These are phyloP conservation scores for Gorgonomyces haynaldii DNA, from an alignment of 192 early-diverging fungal genomes.

Conservation along the genomic window DNA sequence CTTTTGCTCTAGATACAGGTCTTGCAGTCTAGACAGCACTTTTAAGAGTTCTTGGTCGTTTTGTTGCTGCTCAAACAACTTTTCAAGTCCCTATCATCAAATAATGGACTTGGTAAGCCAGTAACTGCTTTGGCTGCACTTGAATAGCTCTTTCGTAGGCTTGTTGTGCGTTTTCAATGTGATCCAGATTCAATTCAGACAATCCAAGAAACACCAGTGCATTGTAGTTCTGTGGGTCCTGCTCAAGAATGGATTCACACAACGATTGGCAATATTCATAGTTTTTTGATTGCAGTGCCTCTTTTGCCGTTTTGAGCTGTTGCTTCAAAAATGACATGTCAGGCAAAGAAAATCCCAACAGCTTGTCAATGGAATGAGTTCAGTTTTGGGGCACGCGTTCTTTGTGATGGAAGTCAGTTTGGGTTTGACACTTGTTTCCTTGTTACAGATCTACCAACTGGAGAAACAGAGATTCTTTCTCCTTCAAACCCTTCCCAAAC, in stretches of 20 bases:
- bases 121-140: constrained; percentile 10
- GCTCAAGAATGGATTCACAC: constrained; percentile 14
- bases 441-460: too few species aligned
- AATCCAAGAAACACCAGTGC: constrained; percentile 31
- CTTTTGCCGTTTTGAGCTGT: constrained; percentile 15
- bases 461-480: too few species aligned
- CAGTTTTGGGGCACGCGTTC: too few species aligned
- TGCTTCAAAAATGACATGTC: constrained; percentile 11
- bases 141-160: constrained; percentile 17
- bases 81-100: constrained; percentile 17
- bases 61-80: constrained; percentile 13
- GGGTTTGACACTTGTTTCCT: too few species aligned
- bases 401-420: too few species aligned
- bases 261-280: constrained; percentile 16
- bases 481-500: too few species aligned
- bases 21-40: constrained; percentile 10
- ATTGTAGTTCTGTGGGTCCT: constrained; percentile 25
- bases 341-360: too few species aligned
- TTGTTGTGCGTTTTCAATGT: constrained; percentile 8
- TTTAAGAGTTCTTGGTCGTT: constrained; percentile 13
- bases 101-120: constrained; percentile 25
- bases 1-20: constrained; percentile 6
- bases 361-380: too few species aligned
- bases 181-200: constrained; percentile 12
- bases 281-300: constrained; percentile 19